Conservation (phyloP, 352 stramenopile species). For the Nothophytophthora sp. region DNA sequence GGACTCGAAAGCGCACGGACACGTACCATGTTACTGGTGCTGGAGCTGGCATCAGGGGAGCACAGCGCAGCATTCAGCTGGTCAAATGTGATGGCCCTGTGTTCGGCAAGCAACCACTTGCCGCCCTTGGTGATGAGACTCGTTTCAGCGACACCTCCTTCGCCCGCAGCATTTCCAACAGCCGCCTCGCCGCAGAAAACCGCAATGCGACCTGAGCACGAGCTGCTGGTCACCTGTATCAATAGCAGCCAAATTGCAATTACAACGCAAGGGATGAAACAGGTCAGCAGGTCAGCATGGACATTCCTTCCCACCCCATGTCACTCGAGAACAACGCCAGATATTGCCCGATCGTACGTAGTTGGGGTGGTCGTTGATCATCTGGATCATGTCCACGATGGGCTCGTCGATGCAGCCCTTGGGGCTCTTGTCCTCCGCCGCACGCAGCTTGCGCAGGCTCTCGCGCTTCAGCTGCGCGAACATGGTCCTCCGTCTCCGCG, state of each 20-base stretch:
- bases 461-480: constrained; percentile 89
- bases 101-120: constrained; percentile 87
- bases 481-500: constrained; percentile 24
- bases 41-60: constrained; percentile 29
- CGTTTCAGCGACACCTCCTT: constrained; percentile 14
- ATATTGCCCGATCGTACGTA: constrained; percentile 70
- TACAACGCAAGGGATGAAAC: too few species aligned
- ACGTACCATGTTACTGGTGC: constrained; percentile 69
- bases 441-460: constrained; percentile 81
- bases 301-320: too few species aligned
- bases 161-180: constrained; percentile 1
- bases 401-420: constrained; percentile 91
- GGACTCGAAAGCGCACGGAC: neutral
- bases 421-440: constrained; percentile 87
- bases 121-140: constrained; percentile 89
- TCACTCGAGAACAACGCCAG: too few species aligned
- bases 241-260: neutral
- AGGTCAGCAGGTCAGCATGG: too few species aligned
- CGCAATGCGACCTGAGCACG: constrained; percentile 89
- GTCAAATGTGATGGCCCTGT: constrained; percentile 66
- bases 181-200: constrained; percentile 74
- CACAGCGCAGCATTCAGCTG: constrained; percentile 62
- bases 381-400: constrained; percentile 87
- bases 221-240: constrained; percentile 87
- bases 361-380: constrained; percentile 85